Evolutionary conservation across 768 basidiomycete species (phyloP).

Genomic region (Leccinellum albellum): DNA sequence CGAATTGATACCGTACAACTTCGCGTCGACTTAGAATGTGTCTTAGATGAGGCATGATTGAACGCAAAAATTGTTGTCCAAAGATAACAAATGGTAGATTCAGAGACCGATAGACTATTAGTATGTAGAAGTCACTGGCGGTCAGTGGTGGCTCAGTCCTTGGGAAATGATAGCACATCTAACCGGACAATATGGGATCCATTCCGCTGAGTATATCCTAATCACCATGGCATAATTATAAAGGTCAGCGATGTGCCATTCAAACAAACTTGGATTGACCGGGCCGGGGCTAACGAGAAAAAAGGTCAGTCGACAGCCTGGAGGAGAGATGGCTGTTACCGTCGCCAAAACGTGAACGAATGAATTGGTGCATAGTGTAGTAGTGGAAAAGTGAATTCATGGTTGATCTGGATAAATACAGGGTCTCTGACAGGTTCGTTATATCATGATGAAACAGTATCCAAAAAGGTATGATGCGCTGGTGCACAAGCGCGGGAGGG

Average conservation of each 20-base stretch:
- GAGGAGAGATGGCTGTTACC: neutral
- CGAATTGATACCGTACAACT: no score
- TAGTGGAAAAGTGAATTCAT: neutral
- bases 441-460: neutral
- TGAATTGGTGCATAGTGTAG: neutral
- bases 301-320: neutral
- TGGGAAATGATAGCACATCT: no score
- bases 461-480: neutral
- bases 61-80: no score
- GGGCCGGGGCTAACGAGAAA: neutral
- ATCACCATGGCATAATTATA: neutral
- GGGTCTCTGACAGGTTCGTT: neutral
- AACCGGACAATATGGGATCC: no score
- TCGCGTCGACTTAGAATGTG: no score
- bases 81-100: no score
- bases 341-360: neutral
- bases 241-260: neutral
- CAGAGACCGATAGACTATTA: no score
- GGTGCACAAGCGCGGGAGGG: neutral
- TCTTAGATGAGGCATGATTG: no score
- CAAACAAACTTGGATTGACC: neutral
- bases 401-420: constrained; percentile 14
- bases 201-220: no score
- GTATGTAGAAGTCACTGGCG: no score
- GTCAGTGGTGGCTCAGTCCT: no score